phyloP scores from a whole-genome alignment of 306 rosid species.

The Gastrolobium villosum region DNA sequence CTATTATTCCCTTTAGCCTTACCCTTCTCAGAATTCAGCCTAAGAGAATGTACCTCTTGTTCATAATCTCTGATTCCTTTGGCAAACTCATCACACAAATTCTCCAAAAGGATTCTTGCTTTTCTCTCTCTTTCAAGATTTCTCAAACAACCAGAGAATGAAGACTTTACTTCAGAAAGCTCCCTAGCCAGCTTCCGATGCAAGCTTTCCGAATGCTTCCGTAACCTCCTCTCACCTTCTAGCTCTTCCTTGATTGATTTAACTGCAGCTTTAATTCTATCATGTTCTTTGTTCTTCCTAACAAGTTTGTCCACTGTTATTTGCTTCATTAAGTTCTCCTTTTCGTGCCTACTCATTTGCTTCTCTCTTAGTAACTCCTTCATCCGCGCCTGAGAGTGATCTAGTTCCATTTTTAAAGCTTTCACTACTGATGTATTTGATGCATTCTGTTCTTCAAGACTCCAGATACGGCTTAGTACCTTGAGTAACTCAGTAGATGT shows the following conservation, averaged over 20 bases:
- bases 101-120: conserved; percentile 74
- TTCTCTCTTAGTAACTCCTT: conserved; percentile 66
- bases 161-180: conserved; percentile 66
- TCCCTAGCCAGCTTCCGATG: conserved; percentile 72
- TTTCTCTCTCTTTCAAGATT: conserved; percentile 82
- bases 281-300: conserved; percentile 58
- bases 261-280: conserved; percentile 53
- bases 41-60: conserved; percentile 62
- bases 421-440: conserved; percentile 60
- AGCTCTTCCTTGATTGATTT: conserved; percentile 63
- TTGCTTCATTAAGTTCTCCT: conserved; percentile 59
- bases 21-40: conserved; percentile 59
- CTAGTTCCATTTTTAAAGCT: conserved; percentile 67
- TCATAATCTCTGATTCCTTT: conserved; percentile 76
- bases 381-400: conserved; percentile 53
- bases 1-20: conserved; percentile 46
- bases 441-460: conserved; percentile 77
- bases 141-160: conserved; percentile 65
- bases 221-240: conserved; percentile 73
- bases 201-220: conserved; percentile 71
- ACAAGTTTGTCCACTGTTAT: conserved; percentile 52
- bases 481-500: conserved; percentile 69
- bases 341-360: conserved; percentile 56
- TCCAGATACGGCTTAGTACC: conserved; percentile 73
- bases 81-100: conserved; percentile 86